These are phyloP conservation scores for Starmera dryadoides DNA, from an alignment of 805 yeast species.

Conservation along the genomic window DNA sequence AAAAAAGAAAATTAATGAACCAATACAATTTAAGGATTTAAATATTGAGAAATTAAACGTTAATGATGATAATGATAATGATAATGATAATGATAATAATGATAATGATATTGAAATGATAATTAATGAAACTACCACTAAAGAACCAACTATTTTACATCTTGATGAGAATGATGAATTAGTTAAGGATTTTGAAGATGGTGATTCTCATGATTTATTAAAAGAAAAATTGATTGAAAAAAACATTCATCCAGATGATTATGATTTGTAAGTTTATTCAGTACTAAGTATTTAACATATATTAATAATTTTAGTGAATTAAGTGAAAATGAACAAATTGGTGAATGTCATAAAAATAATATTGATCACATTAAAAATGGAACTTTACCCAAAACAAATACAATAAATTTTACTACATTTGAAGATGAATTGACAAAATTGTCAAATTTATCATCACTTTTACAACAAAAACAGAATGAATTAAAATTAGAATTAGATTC, in stretches of 20 bases:
- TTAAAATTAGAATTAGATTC: too few relatives aligned
- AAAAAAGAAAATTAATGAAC: too few relatives aligned
- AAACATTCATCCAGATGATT: neutral
- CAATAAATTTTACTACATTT: neutral
- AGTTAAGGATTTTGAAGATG: too few relatives aligned
- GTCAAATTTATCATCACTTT: too few relatives aligned
- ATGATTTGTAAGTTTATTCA: neutral
- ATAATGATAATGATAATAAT: neutral
- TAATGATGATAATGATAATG: neutral
- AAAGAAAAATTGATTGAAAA: too few relatives aligned
- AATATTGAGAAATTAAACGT: too few relatives aligned
- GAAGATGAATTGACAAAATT: neutral
- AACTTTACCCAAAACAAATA: neutral
- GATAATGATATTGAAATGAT: neutral
- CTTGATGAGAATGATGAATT: neutral
- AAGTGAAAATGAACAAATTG: neutral
- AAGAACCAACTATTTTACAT: neutral
- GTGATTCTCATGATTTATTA: too few relatives aligned
- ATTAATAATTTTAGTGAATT: neutral
- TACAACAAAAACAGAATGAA: too few relatives aligned
- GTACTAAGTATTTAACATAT: neutral
- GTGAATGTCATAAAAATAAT: neutral
- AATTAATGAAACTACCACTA: neutral
- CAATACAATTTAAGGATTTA: too few relatives aligned
- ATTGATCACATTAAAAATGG: neutral